Conservation (phyloP, 2,329 filamentous ascomycete genomes). For the Didymellaceae sp. region DNA sequence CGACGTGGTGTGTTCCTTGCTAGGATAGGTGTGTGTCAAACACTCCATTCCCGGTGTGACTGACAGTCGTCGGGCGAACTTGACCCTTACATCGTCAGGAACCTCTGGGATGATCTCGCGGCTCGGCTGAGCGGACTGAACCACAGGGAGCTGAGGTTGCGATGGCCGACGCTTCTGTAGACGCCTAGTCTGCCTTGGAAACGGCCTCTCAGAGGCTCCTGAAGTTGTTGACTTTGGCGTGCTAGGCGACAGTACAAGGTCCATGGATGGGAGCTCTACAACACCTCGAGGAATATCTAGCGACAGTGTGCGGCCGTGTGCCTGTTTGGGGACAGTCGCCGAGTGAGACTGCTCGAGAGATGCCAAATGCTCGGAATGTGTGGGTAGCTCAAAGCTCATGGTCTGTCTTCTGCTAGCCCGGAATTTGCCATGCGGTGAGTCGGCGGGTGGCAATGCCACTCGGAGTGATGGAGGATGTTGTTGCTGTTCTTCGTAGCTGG, state of each 20-base stretch:
- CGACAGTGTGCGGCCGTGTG: slow-evolving; percentile 10
- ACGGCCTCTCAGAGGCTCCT: slow-evolving; percentile 28
- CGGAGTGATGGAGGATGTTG: slow-evolving; percentile 8
- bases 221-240: slow-evolving; percentile 30
- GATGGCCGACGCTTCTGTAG: slow-evolving; percentile 43
- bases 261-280: slow-evolving; percentile 14
- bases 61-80: slow-evolving; percentile 47
- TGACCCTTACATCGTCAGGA: slow-evolving; percentile 42
- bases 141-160: slow-evolving; percentile 33
- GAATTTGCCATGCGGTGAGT: neutral
- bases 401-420: slow-evolving; percentile 17
- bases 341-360: slow-evolving; percentile 5
- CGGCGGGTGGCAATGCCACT: neutral
- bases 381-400: slow-evolving; percentile 5
- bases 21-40: slow-evolving; percentile 45
- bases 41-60: slow-evolving; percentile 45
- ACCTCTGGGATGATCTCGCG: slow-evolving; percentile 43
- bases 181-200: slow-evolving; percentile 29
- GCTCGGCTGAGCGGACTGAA: slow-evolving; percentile 42
- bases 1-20: slow-evolving; percentile 30
- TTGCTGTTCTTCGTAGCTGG: slow-evolving; percentile 4
- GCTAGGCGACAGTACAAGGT: slow-evolving; percentile 1
- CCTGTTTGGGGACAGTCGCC: slow-evolving; percentile 8
- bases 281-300: slow-evolving; percentile 19
- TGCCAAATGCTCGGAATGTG: neutral